Conservation (phyloP, 768 basidiomycete species). For the Boletus edulis region DNA sequence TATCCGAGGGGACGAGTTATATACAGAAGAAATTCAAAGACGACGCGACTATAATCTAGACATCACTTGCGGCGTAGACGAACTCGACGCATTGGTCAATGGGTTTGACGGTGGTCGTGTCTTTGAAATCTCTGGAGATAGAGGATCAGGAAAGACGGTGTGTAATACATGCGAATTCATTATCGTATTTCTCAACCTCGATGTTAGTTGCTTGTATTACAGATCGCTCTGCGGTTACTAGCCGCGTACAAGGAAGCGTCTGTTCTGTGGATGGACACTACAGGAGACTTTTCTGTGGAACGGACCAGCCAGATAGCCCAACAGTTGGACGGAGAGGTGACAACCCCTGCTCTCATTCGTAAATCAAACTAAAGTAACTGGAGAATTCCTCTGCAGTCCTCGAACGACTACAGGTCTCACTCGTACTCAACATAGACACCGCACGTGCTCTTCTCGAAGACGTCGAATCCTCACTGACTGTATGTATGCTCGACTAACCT, state of each 20-base stretch:
- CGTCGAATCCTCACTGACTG: conserved; percentile 32
- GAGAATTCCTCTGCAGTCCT: conserved; percentile 38
- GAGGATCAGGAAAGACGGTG: conserved; percentile 68
- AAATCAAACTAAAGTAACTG: conserved; percentile 3
- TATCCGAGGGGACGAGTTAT: conserved; percentile 29
- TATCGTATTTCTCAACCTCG: not conserved
- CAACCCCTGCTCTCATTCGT: conserved; percentile 6
- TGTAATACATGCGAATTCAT: conserved; percentile 17
- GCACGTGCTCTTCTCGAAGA: conserved; percentile 50
- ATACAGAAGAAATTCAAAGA: conserved; percentile 16
- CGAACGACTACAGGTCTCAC: conserved; percentile 56
- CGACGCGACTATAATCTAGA: conserved; percentile 7
- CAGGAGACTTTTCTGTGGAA: conserved; percentile 61
- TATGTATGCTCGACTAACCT: conserved; percentile 12
- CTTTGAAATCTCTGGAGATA: conserved; percentile 68
- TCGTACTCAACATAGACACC: conserved; percentile 57
- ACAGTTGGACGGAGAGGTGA: conserved; percentile 25
- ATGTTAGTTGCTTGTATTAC: conserved; percentile 57
- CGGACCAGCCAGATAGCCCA: conserved; percentile 40
- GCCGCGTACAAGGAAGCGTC: conserved; percentile 32
- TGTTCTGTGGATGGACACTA: conserved; percentile 71
- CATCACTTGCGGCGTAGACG: conserved; percentile 38
- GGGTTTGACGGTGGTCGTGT: conserved; percentile 52
- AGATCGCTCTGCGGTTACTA: conserved; percentile 57
- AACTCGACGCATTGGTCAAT: conserved; percentile 51